Evolutionary conservation across 768 basidiomycete species (phyloP).

Genomic region (Xerocomus brunneocitrinus): DNA sequence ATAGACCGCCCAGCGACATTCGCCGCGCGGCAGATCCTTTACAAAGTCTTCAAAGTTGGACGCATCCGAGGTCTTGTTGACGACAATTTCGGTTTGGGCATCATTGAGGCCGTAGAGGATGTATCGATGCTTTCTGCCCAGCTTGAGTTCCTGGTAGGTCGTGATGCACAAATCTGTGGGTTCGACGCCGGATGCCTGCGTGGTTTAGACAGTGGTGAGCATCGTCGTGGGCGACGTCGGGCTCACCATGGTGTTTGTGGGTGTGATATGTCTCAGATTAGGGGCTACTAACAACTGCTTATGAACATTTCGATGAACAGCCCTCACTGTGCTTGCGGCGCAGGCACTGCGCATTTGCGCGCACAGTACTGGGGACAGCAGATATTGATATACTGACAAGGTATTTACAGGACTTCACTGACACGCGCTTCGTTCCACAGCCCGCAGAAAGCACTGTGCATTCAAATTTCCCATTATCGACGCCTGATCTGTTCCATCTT

Average conservation of each 20-base stretch:
- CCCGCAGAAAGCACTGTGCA: background rate
- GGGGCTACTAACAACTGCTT: slow-evolving; percentile 10
- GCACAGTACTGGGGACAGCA: background rate
- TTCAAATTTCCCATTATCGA: background rate
- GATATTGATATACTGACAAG: background rate
- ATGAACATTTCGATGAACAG: slow-evolving; percentile 8
- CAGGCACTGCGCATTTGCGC: background rate
- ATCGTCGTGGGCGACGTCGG: background rate
- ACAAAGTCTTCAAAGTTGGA: slow-evolving; percentile 70
- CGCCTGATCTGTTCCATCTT: slow-evolving; percentile 25
- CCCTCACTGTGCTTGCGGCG: background rate
- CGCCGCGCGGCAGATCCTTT: slow-evolving; percentile 61
- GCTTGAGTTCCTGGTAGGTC: slow-evolving; percentile 21
- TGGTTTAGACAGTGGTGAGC: background rate
- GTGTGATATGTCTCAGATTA: slow-evolving; percentile 8
- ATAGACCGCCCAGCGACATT: slow-evolving; percentile 89
- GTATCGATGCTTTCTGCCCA: slow-evolving; percentile 62
- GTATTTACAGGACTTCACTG: slow-evolving; percentile 6
- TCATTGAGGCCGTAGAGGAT: slow-evolving; percentile 72
- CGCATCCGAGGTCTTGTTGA: slow-evolving; percentile 56
- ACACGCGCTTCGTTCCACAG: background rate
- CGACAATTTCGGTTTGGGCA: slow-evolving; percentile 66
- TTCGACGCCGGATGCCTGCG: slow-evolving; percentile 36
- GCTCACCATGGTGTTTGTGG: slow-evolving; percentile 24
- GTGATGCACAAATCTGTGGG: slow-evolving; percentile 51